These are phyloP conservation scores for Sarocladium kiliense DNA, from an alignment of 2,329 filamentous ascomycete genomes.

Conservation along the genomic window DNA sequence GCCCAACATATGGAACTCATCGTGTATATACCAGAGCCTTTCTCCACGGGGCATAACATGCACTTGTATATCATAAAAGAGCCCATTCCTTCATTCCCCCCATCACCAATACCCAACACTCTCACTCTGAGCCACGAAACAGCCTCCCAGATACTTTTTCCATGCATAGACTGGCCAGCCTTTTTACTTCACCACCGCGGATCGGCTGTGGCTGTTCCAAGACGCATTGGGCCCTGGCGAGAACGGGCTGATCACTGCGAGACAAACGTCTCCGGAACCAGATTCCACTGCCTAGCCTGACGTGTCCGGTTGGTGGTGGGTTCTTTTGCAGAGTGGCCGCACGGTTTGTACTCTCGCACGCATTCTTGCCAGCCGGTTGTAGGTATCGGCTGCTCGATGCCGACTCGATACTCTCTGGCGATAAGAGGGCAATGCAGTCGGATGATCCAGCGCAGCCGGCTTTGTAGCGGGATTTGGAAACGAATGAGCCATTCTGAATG, in stretches of 20 bases:
- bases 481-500: not conserved
- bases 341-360: not conserved
- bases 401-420: not conserved
- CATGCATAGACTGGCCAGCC: conserved; percentile 14
- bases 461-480: not conserved
- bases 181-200: conserved; percentile 1
- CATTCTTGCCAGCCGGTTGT: not conserved
- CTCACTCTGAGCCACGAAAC: not conserved
- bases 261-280: not conserved
- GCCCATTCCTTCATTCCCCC: no score
- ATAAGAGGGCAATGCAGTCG: not conserved
- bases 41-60: not conserved
- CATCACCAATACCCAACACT: not conserved
- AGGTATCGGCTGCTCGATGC: not conserved
- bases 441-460: not conserved
- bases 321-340: not conserved
- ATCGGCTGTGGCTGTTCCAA: conserved; percentile 9
- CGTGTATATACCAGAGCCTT: no score
- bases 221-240: not conserved
- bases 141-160: conserved; percentile 13
- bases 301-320: not conserved
- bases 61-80: not conserved
- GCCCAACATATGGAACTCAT: no score
- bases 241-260: not conserved
- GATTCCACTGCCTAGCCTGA: not conserved